A percentile compares a stretch with the other conserved stretches of the same genome.
Evolutionary conservation across 148 eudicot species (phyloP).

Genomic region (Dysphania ambrosioides): DNA sequence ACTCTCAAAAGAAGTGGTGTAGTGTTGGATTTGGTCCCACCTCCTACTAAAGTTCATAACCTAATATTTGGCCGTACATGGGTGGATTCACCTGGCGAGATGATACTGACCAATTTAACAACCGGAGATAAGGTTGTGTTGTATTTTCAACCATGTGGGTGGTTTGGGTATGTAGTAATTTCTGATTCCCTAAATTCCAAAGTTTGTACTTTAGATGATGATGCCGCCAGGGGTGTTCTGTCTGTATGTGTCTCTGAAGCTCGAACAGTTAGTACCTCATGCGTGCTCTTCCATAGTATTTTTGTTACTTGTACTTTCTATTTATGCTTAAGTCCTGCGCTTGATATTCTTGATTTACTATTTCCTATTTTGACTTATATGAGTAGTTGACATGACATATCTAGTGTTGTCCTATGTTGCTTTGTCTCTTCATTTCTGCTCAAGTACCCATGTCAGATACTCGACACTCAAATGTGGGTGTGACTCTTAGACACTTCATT

Average conservation of each 20-base stretch:
- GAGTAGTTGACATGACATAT: background rate
- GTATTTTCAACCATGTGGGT: conserved; percentile 94
- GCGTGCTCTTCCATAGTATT: background rate
- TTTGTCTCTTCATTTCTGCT: no score
- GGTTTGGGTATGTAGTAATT: conserved; percentile 77
- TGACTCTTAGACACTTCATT: no score
- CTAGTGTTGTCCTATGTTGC: no score
- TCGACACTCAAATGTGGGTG: no score
- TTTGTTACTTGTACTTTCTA: background rate
- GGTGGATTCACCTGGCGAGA: conserved; percentile 96
- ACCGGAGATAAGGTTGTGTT: conserved; percentile 94
- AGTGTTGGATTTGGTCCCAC: conserved; percentile 92
- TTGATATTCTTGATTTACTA: no score
- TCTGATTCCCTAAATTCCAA: background rate
- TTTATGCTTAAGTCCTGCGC: background rate
- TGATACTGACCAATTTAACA: conserved; percentile 78
- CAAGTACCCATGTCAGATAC: no score
- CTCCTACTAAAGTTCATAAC: conserved; percentile 88
- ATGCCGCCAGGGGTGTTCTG: no score
- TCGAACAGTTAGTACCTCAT: background rate
- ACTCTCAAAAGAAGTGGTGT: conserved; percentile 75
- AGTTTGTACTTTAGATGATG: background rate
- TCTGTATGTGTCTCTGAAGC: background rate
- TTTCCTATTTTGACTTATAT: conserved; percentile 5
- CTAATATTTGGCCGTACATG: conserved; percentile 94